phyloP scores from a whole-genome alignment of 371 early-diverging fungal genomes.

The Actinomortierella wolfii region DNA sequence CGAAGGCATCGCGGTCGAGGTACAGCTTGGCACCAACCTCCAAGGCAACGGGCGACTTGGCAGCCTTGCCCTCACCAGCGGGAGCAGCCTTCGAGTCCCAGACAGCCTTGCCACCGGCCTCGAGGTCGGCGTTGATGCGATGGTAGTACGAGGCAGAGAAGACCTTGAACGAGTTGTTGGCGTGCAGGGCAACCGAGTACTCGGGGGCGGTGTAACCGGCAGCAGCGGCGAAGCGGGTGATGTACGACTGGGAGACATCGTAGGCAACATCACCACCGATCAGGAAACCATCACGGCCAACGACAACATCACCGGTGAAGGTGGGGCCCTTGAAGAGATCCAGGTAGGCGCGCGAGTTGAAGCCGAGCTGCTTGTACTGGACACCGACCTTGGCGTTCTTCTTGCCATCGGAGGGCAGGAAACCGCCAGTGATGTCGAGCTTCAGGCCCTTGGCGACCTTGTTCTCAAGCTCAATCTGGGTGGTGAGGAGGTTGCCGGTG shows the following conservation, averaged over 20 bases:
- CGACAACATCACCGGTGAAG: slow-evolving; percentile 73
- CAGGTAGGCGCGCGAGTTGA: slow-evolving; percentile 72
- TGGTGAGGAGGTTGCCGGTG: slow-evolving; percentile 89
- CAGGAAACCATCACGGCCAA: slow-evolving; percentile 86
- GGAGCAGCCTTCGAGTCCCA: slow-evolving; percentile 83
- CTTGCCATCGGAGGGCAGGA: slow-evolving; percentile 54
- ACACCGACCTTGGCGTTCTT: slow-evolving; percentile 77
- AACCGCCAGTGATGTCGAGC: slow-evolving; percentile 65
- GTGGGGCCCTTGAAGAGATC: slow-evolving; percentile 86
- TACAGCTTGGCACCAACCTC: slow-evolving; percentile 96
- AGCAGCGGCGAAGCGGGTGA: slow-evolving; percentile 87
- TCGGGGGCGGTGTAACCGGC: slow-evolving; percentile 86
- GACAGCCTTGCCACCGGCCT: slow-evolving; percentile 93
- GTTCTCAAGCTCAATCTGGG: slow-evolving; percentile 93
- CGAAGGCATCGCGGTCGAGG: slow-evolving; percentile 86
- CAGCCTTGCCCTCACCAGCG: slow-evolving; percentile 35
- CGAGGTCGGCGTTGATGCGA: slow-evolving; percentile 85
- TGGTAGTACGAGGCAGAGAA: slow-evolving; percentile 96
- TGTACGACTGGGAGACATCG: slow-evolving; percentile 84
- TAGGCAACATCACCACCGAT: slow-evolving; percentile 93
- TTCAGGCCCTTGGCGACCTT: slow-evolving; percentile 88
- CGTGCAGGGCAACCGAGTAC: slow-evolving; percentile 88
- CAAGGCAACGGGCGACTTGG: slow-evolving; percentile 70
- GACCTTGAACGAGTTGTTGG: slow-evolving; percentile 62
- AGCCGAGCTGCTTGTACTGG: slow-evolving; percentile 84